Percentiles rank a stretch among this genome's conserved stretches.
Conservation (phyloP, 768 basidiomycete species). For the Mycena sanguinolenta region DNA sequence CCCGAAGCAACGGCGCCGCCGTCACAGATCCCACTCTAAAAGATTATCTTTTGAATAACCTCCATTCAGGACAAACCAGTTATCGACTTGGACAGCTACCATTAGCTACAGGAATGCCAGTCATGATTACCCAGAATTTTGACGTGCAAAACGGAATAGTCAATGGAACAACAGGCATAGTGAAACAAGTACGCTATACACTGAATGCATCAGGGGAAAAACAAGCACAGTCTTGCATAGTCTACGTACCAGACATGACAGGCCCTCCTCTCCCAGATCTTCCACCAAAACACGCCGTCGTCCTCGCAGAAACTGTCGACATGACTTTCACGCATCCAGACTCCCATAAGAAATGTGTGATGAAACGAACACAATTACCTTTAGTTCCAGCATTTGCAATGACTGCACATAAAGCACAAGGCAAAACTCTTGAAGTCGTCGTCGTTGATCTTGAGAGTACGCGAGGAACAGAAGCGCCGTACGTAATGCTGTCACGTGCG, state of each 20-base stretch:
- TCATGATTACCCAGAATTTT: conserved; percentile 52
- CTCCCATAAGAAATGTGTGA: conserved; percentile 8
- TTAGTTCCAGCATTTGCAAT: conserved; percentile 16
- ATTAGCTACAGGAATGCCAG: conserved; percentile 55
- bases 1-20: conserved; percentile 25
- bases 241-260: conserved; percentile 19
- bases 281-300: conserved; percentile 12
- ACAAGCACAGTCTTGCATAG: not conserved
- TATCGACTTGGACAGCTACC: conserved; percentile 47
- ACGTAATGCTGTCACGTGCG: conserved; percentile 13
- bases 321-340: conserved; percentile 22
- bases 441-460: conserved; percentile 12
- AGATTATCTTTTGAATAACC: not conserved
- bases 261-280: conserved; percentile 10
- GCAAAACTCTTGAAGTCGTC: not conserved
- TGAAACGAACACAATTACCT: conserved; percentile 1
- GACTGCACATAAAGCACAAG: conserved; percentile 18
- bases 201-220: not conserved
- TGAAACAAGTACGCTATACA: conserved; percentile 10
- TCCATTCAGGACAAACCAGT: not conserved
- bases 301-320: conserved; percentile 14
- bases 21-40: conserved; percentile 41
- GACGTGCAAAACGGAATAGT: conserved; percentile 49
- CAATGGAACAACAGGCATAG: conserved; percentile 8
- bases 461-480: conserved; percentile 5